Evolutionary conservation across 352 stramenopile species (phyloP), one percentile per base, ranked within the genome.

Genomic region (Globisporangium uncinulatum): DNA sequence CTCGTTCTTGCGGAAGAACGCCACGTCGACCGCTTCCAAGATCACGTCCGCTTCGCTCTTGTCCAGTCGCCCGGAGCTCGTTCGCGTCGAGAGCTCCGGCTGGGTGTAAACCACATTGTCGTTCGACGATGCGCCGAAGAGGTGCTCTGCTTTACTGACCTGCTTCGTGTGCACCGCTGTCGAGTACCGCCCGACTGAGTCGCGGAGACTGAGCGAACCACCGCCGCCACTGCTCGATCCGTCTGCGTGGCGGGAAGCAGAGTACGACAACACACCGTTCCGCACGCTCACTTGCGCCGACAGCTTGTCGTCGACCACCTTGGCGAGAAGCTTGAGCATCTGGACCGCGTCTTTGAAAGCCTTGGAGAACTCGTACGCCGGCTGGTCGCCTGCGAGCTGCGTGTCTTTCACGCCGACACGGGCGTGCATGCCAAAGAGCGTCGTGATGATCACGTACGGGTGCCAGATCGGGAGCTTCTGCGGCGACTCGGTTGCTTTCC

Each of bases 401-500:
- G 82, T 92, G 62, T 91, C 71, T 56, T 87, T 90, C 21, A 89
- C 66, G 24, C 81, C 83, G 47, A 94, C 83, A 54, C 82, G 82
- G 9, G 84, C 81, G 54, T 92, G 80, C 78, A 94, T 87, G 3
- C 84, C 84, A 48, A 92, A 94, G 11, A 94, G 68, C 34, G 84
- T 94, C 31, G 84, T 92, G 9, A 94, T 61, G 19, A 94, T 64
- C 15, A 92, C 83, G 29, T 89, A 94, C 17, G 84, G 82, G 62
- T 94, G 84, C 84, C 84, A 94, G 36, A 92, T 75, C 14, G 84
- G 84, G 9, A 90, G 70, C 53, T 94, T 88, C 56, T 92, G 81
- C 5, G 77, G 76, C 15, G 66, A 77, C 37, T 87, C 76, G 7
- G 62, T 48, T 17, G 77, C 70, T 69, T 94, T 92, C 83, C 80